Conservation (phyloP, 805 yeast species). For the fission yeast (Schizosaccharomyces pombe) region DNA sequence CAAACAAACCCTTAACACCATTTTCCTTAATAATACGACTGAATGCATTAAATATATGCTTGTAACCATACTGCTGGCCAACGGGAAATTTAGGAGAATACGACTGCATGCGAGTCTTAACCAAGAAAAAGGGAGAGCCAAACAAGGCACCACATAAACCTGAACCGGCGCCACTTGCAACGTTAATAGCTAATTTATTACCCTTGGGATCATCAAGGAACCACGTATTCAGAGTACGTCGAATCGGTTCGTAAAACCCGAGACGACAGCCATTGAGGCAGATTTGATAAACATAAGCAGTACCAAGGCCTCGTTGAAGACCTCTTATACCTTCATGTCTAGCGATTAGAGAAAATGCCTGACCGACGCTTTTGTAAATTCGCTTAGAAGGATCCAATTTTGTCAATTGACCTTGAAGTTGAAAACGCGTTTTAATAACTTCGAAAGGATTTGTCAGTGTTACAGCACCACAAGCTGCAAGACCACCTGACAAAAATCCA, state of each 20-base stretch:
- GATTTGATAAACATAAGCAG: constrained; percentile 78
- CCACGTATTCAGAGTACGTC: constrained; percentile 22
- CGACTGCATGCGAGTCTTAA: constrained; percentile 93
- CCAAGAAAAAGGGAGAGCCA: constrained; percentile 78
- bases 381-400: constrained; percentile 25
- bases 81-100: constrained; percentile 43
- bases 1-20: constrained; percentile 56
- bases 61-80: constrained; percentile 85
- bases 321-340: constrained; percentile 71
- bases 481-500: constrained; percentile 72
- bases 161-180: constrained; percentile 55
- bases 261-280: constrained; percentile 84
- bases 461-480: constrained; percentile 95
- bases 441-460: constrained; percentile 93
- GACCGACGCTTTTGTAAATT: constrained; percentile 62
- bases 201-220: constrained; percentile 15
- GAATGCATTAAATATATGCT: constrained; percentile 44
- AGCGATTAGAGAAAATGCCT: constrained; percentile 51
- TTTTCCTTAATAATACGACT: constrained; percentile 35
- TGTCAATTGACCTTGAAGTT: constrained; percentile 75
- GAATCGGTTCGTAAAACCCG: constrained; percentile 78
- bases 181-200: constrained; percentile 30
- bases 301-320: constrained; percentile 64
- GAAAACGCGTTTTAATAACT: constrained; percentile 71
- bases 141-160: constrained; percentile 45